A percentile compares a stretch with the other conserved stretches of the same genome.
Conservation (phyloP, 495 filamentous ascomycete genomes). For the Echria macrotheca region DNA sequence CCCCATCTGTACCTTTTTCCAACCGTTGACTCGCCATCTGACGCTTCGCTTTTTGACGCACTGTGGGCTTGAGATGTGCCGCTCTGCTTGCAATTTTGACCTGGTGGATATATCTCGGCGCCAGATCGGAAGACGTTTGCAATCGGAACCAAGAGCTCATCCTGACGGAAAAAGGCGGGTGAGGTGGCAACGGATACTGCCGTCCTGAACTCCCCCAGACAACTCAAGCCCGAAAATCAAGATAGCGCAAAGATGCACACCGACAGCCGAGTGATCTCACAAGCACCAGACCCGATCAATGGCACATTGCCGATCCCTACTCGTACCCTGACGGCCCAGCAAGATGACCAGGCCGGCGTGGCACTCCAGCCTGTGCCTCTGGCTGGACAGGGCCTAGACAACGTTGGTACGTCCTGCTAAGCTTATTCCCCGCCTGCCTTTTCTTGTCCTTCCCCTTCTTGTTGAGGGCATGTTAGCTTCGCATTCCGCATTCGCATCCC, state of each 20-base stretch:
- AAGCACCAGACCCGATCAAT: conserved; percentile 11
- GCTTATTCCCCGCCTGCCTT: no score
- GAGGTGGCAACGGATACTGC: conserved; percentile 9
- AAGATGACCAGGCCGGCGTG: neutral
- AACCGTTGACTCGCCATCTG: conserved; percentile 1
- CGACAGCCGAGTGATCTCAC: conserved; percentile 13
- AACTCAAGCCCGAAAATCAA: neutral
- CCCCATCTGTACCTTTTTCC: conserved; percentile 5
- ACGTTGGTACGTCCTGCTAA: conserved; percentile 1
- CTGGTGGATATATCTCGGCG: no score
- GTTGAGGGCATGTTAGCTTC: no score
- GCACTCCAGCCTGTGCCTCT: neutral
- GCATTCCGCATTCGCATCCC: no score
- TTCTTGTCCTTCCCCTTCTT: no score
- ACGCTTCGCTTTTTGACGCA: no score
- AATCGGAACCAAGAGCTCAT: no score
- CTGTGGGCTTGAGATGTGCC: no score
- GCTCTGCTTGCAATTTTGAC: no score
- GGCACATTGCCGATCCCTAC: conserved; percentile 19
- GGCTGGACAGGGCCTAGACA: neutral
- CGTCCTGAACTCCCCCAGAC: neutral
- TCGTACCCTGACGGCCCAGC: neutral
- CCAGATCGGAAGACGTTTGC: no score
- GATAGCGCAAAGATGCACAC: conserved; percentile 8
- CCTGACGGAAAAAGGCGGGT: neutral